phyloP scores from a whole-genome alignment of 73 alveolate species.

The Paramecium caudatum region DNA sequence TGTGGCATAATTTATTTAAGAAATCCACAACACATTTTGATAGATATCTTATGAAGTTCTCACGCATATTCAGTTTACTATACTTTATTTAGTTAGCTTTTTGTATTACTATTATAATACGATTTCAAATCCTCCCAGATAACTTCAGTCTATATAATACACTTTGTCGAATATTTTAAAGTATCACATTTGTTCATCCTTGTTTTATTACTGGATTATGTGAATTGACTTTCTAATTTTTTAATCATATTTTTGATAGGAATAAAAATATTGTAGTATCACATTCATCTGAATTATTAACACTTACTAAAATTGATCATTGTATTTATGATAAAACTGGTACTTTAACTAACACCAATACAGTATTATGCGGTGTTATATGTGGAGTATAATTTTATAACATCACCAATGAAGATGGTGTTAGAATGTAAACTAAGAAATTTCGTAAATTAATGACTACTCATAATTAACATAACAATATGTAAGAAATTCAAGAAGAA shows the following conservation, averaged over 20 bases:
- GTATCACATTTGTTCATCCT: constrained; percentile 59
- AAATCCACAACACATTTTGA: constrained; percentile 32
- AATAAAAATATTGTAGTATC: constrained; percentile 21
- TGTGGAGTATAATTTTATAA: constrained; percentile 9
- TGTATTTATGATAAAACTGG: constrained; percentile 69
- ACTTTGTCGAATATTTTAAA: constrained; percentile 24
- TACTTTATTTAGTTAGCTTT: constrained; percentile 54
- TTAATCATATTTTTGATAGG: constrained; percentile 4
- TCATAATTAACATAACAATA: background rate
- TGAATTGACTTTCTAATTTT: constrained; percentile 14
- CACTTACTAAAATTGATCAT: constrained; percentile 50
- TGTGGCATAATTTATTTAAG: constrained; percentile 54
- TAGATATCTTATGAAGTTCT: constrained; percentile 33
- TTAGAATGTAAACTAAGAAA: background rate
- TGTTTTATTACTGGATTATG: constrained; percentile 34
- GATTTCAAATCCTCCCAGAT: background rate
- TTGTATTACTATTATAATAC: background rate
- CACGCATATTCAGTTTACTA: background rate
- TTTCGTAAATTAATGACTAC: background rate
- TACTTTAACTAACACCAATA: constrained; percentile 41
- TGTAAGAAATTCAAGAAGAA: constrained; percentile 41
- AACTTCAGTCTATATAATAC: background rate
- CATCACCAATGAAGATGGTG: background rate
- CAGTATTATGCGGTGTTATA: constrained; percentile 17
- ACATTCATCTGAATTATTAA: constrained; percentile 41